Conservation (phyloP, 352 stramenopile species). For the Globisporangium nagaii region DNA sequence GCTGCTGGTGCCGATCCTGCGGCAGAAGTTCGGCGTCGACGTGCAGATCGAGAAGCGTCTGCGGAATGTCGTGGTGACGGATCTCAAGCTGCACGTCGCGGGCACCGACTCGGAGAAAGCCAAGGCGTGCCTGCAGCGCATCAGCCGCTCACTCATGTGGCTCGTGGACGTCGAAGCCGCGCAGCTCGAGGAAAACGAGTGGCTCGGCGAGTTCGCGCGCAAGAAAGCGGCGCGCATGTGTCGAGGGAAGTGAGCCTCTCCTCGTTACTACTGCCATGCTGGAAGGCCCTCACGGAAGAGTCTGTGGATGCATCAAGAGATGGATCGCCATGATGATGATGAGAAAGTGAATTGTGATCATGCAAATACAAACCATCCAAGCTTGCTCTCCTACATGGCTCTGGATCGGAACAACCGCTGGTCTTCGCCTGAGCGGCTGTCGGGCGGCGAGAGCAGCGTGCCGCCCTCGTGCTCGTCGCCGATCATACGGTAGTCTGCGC, state of each 20-base stretch:
- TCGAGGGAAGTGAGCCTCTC: neutral
- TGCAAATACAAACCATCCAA: neutral
- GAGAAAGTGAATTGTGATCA: too few species aligned
- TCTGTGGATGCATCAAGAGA: too few species aligned
- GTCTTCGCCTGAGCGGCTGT: slow-evolving; percentile 31
- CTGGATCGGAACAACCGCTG: slow-evolving; percentile 35
- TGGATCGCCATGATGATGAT: too few species aligned
- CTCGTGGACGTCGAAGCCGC: slow-evolving; percentile 40
- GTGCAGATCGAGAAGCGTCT: slow-evolving; percentile 56
- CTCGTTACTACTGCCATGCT: too few species aligned
- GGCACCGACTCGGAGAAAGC: slow-evolving; percentile 18
- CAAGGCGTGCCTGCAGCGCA: slow-evolving; percentile 37
- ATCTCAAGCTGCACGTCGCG: slow-evolving; percentile 44
- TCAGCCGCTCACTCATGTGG: slow-evolving; percentile 48
- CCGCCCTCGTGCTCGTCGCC: slow-evolving; percentile 23
- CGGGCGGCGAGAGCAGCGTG: slow-evolving; percentile 31
- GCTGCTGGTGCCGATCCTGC: slow-evolving; percentile 56
- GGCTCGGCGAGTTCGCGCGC: slow-evolving; percentile 23
- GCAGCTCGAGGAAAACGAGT: slow-evolving; percentile 37
- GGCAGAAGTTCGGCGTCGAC: slow-evolving; percentile 45
- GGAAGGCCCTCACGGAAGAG: too few species aligned
- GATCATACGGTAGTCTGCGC: slow-evolving; percentile 58
- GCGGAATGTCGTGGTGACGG: slow-evolving; percentile 56
- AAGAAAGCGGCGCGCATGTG: slow-evolving; percentile 22
- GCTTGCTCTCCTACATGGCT: neutral